phyloP scores from a whole-genome alignment of 225 moss, liverwort and hornwort genomes.

The Sphagnum contortum region DNA sequence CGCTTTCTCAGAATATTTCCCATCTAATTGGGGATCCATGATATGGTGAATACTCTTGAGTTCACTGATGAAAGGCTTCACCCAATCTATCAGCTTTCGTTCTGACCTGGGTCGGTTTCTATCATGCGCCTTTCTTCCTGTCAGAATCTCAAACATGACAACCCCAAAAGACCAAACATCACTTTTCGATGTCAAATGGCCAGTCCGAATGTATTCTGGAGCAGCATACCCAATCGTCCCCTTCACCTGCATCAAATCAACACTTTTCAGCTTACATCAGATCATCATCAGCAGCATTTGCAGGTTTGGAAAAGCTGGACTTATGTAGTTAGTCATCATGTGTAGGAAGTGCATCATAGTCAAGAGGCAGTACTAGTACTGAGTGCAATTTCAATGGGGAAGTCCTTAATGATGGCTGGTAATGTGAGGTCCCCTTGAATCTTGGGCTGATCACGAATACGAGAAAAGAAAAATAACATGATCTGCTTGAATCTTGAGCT shows the following conservation, averaged over 20 bases:
- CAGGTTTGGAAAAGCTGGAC: too few relatives aligned
- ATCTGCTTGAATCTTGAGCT: neutral
- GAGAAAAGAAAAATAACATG: slow-evolving; percentile 1
- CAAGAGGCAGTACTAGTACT: too few relatives aligned
- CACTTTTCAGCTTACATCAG: neutral
- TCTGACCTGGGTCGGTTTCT: slow-evolving; percentile 21
- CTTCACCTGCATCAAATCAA: slow-evolving; percentile 16
- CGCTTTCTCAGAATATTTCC: slow-evolving; percentile 21
- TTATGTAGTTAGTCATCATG: too few relatives aligned
- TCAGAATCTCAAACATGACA: slow-evolving; percentile 58
- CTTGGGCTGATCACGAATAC: too few relatives aligned
- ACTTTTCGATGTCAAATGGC: slow-evolving; percentile 44
- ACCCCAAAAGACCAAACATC: slow-evolving; percentile 77
- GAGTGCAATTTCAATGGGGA: too few relatives aligned
- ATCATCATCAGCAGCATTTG: too few relatives aligned
- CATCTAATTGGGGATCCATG: slow-evolving; percentile 21
- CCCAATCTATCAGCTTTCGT: slow-evolving; percentile 49
- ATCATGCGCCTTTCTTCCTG: slow-evolving; percentile 51
- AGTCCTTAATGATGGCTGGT: too few relatives aligned
- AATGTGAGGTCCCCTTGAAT: too few relatives aligned
- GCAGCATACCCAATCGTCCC: slow-evolving; percentile 54
- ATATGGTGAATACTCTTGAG: slow-evolving; percentile 24
- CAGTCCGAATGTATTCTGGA: slow-evolving; percentile 57
- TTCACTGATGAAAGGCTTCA: slow-evolving; percentile 42
- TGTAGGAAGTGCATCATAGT: too few relatives aligned